These are phyloP conservation scores for Sporothrix mexicana DNA, from an alignment of 2,329 filamentous ascomycete species.

Conservation along the genomic window DNA sequence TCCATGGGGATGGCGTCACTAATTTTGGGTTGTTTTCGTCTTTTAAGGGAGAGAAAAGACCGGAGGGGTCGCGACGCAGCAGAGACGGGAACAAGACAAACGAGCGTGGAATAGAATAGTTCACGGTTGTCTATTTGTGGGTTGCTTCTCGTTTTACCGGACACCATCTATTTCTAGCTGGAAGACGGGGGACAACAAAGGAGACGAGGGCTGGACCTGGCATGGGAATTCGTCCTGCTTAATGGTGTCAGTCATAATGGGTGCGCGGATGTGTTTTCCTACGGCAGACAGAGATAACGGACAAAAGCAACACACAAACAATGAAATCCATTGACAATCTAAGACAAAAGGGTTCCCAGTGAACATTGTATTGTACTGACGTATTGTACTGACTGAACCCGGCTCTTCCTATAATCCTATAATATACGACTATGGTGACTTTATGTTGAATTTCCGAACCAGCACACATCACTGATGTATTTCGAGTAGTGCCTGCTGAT, in stretches of 20 bases:
- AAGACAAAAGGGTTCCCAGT: neutral
- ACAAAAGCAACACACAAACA: slow-evolving; percentile 19
- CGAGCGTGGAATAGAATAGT: neutral
- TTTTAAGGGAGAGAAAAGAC: neutral
- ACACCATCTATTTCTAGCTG: neutral
- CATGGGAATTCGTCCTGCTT: neutral
- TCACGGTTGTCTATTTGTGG: slow-evolving; percentile 10
- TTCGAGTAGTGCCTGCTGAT: no score
- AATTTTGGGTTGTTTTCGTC: slow-evolving; percentile 5
- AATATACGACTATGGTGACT: no score
- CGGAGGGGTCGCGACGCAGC: neutral
- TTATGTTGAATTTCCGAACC: no score
- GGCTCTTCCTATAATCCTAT: no score
- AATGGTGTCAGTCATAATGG: slow-evolving; percentile 35
- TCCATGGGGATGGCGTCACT: slow-evolving; percentile 13
- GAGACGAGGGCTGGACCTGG: slow-evolving; percentile 31
- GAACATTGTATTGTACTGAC: no score
- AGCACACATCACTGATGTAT: no score
- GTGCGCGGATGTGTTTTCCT: slow-evolving; percentile 34
- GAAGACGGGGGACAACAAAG: neutral
- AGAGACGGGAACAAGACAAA: slow-evolving; percentile 17
- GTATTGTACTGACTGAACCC: no score
- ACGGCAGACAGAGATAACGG: slow-evolving; percentile 24
- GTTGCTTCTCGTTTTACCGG: neutral
- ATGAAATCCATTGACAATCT: slow-evolving; percentile 18